A percentile compares a stretch with the other conserved stretches of the same genome.
phyloP scores from a whole-genome alignment of 108 stramenopile genomes.

The Cyclotella atomus region DNA sequence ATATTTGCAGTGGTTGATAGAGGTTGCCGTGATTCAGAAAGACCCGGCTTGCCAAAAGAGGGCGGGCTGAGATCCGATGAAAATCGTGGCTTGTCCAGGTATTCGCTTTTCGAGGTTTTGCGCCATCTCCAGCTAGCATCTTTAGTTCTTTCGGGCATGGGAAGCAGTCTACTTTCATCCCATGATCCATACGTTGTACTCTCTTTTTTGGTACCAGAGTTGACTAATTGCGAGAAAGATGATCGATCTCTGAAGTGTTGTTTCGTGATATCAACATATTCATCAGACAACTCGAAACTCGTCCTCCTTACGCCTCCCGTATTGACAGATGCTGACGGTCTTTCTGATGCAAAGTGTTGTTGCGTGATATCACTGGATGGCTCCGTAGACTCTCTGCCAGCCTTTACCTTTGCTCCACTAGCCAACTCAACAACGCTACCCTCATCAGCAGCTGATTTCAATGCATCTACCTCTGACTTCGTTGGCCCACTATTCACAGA shows the following conservation, averaged over 20 bases:
- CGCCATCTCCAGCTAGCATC: background rate
- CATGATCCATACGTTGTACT: conserved; percentile 6
- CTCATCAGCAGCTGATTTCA: no score
- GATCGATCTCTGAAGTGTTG: conserved; percentile 7
- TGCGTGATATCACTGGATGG: background rate
- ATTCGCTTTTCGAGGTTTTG: background rate
- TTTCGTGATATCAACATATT: conserved; percentile 10
- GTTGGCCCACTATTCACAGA: no score
- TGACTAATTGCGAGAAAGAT: background rate
- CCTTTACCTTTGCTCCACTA: no score
- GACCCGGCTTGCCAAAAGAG: background rate
- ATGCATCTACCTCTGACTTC: no score
- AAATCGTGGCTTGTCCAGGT: conserved; percentile 6
- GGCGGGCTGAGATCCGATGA: background rate
- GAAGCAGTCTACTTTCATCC: conserved; percentile 7
- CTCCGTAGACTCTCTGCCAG: background rate
- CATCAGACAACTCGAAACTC: background rate
- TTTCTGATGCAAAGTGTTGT: conserved; percentile 8
- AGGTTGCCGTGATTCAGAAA: background rate
- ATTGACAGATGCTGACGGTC: background rate
- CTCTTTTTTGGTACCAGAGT: conserved; percentile 13
- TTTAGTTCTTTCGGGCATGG: conserved; percentile 6
- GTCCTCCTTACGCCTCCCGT: background rate
- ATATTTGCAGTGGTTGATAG: background rate
- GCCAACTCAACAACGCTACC: no score